Evolutionary conservation across 352 stramenopile species (phyloP), one percentile per base, ranked within the genome.

Genomic region (Phytophthora aleatoria): DNA sequence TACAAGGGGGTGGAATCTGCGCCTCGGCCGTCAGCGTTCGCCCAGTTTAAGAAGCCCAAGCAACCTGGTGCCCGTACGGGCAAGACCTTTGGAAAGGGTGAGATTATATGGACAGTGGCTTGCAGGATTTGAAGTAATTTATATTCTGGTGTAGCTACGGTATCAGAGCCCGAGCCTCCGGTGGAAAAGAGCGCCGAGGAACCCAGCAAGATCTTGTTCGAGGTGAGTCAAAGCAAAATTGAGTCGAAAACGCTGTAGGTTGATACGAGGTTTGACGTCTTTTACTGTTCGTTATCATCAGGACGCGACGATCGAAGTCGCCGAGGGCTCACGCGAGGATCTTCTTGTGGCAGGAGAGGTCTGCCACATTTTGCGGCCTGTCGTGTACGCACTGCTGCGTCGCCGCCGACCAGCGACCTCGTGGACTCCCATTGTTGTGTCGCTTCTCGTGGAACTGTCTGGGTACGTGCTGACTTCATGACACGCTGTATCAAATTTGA

Each of bases 351-450:
- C 60, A 12, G 85, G 85, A 39, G 87, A 95, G 58, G 30, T 93
- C 42, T 83, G 91, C 28, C 87, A 95, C 50, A 90, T 93, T 43
- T 61, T 93, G 33, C 82, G 87, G 9, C 87, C 87, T 8, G 64
- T 91, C 2, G 68, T 89, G 31, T 95, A 91, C 67, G 84, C 83
- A 6, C 28, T 93, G 35, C 62, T 95, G 49, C 83, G 80, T 52
- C 79, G 83, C 52, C 81, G 73, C 30, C 72, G 79, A 60, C 53
- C 73, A 15, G 76, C 88, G 39, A 64, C 72, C 3, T 90, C 81
- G 35, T 94, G 85, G 85, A 76, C 76, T 5, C 85, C 85, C 0
- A 64, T 87, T 16, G 43, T 85, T 5, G 54, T 87, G 3, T 83
- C 85, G 9, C 69, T 92, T 57, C 16, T 87, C 15, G 72, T 91